Conservation (phyloP, 495 filamentous ascomycete genomes). For the Penicilliopsis zonata region DNA sequence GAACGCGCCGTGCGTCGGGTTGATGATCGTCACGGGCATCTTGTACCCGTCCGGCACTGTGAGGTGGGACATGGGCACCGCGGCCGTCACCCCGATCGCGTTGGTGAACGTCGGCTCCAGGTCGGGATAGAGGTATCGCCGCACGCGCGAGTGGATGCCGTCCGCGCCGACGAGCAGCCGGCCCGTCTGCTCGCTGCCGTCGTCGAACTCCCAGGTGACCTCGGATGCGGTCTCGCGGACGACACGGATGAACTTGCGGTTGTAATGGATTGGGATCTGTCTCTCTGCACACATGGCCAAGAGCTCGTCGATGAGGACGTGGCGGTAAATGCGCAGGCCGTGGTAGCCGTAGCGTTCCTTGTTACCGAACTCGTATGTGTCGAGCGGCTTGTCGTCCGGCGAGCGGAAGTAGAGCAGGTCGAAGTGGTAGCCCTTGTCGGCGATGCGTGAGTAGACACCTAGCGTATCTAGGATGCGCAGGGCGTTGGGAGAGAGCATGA, state of each 20-base stretch:
- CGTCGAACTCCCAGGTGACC: conserved; percentile 28
- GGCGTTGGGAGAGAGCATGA: conserved; percentile 42
- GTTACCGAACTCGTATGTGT: conserved; percentile 32
- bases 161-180: conserved; percentile 33
- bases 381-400: conserved; percentile 19
- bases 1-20: too few relatives aligned
- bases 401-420: conserved; percentile 28
- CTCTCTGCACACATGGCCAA: conserved; percentile 15
- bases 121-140: conserved; percentile 21
- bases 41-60: conserved; percentile 12
- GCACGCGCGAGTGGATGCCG: conserved; percentile 37
- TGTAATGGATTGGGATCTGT: conserved; percentile 26
- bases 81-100: conserved; percentile 15
- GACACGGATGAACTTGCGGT: conserved; percentile 27
- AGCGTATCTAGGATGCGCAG: conserved; percentile 33
- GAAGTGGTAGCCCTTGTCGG: conserved; percentile 19
- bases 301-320: conserved; percentile 29
- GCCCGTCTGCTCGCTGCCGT: conserved; percentile 20
- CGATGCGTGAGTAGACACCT: conserved; percentile 30
- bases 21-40: too few relatives aligned
- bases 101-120: conserved; percentile 17
- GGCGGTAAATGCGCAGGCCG: conserved; percentile 34
- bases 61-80: conserved; percentile 14
- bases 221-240: conserved; percentile 16
- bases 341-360: conserved; percentile 28